Percentiles rank a stretch among this genome's conserved stretches.
These are phyloP conservation scores for Claviceps maximensis DNA, from an alignment of 2,329 filamentous ascomycete species.

Conservation along the genomic window DNA sequence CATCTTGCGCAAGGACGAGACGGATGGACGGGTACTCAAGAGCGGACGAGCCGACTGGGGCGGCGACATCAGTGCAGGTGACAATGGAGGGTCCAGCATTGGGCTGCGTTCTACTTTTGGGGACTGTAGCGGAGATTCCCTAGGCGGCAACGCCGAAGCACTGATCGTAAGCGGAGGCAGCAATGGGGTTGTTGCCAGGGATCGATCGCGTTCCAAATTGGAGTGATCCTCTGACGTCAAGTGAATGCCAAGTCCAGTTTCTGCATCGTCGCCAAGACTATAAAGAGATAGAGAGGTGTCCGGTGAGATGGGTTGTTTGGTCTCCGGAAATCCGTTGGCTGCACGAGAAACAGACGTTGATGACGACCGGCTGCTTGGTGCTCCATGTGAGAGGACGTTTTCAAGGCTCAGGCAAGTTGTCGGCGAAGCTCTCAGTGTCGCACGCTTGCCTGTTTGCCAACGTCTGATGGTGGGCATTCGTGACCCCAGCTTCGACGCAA, in stretches of 20 bases:
- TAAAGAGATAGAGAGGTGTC: constrained; percentile 53
- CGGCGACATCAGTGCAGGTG: constrained; percentile 31
- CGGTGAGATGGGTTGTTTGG: constrained; percentile 42
- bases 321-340: constrained; percentile 33
- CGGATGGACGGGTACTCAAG: constrained; percentile 63
- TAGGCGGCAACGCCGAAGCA: constrained; percentile 38
- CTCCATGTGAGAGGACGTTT: constrained; percentile 54
- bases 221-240: constrained; percentile 24
- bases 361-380: constrained; percentile 67
- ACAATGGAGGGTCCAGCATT: constrained; percentile 2
- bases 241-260: constrained; percentile 21
- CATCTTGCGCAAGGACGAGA: constrained; percentile 57
- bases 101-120: constrained; percentile 35
- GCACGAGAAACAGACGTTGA: constrained; percentile 52
- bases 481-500: constrained; percentile 53
- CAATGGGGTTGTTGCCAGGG: constrained; percentile 65
- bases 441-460: constrained; percentile 34
- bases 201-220: constrained; percentile 44
- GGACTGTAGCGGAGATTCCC: constrained; percentile 75
- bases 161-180: constrained; percentile 68
- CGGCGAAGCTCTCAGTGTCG: constrained; percentile 39
- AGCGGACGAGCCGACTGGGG: constrained; percentile 37
- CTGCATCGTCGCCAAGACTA: constrained; percentile 35
- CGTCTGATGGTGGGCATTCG: constrained; percentile 41
- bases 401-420: constrained; percentile 78